A percentile compares a stretch with the other conserved stretches of the same genome.
phyloP scores from a whole-genome alignment of 257 asterid species.

The Capsicum baccatum region DNA sequence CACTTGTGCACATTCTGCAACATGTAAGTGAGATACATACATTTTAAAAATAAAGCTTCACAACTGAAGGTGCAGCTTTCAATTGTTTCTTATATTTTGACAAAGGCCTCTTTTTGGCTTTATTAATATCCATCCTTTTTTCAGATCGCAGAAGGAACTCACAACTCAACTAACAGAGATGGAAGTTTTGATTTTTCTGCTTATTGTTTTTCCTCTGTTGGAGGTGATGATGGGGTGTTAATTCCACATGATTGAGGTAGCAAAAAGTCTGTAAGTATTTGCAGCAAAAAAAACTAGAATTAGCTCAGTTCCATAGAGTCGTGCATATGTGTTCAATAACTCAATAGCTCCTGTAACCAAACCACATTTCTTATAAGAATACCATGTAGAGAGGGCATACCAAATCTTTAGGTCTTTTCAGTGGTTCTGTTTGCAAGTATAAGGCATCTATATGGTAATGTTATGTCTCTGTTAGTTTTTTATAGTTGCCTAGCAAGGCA shows the following conservation, averaged over 20 bases:
- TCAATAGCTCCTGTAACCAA: slow-evolving; percentile 17
- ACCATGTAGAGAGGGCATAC: neutral
- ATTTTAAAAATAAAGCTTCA: neutral
- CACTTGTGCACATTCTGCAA: neutral
- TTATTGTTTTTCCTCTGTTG: neutral
- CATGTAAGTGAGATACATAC: neutral
- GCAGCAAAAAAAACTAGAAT: too few species aligned
- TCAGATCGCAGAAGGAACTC: slow-evolving; percentile 11
- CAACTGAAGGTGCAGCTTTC: neutral
- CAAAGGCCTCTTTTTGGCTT: neutral
- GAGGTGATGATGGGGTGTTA: slow-evolving; percentile 4
- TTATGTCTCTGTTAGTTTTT: neutral
- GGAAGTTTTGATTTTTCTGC: slow-evolving; percentile 2
- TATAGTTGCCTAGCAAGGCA: neutral
- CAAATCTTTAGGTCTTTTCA: neutral
- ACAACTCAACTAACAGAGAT: slow-evolving; percentile 23
- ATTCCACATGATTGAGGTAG: neutral
- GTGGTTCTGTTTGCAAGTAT: neutral
- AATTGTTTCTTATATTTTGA: neutral
- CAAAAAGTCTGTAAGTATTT: neutral
- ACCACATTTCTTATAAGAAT: neutral
- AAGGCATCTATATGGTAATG: neutral
- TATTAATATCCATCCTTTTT: neutral
- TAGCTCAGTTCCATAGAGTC: neutral
- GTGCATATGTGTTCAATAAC: neutral